Conservation (phyloP, 495 filamentous ascomycete species). For the Aspergillus leporis region DNA sequence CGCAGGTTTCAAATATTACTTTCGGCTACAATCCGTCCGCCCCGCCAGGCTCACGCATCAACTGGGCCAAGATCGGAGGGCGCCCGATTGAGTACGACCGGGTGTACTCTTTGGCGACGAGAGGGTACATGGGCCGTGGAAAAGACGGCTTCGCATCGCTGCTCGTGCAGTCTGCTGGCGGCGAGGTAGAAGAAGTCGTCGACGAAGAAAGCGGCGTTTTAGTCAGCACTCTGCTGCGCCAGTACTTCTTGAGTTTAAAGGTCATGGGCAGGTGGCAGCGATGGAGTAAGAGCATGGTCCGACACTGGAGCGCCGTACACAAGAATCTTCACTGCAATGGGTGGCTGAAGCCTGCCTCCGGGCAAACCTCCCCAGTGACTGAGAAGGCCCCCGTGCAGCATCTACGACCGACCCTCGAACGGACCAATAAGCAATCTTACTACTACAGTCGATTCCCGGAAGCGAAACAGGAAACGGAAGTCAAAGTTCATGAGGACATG, state of each 20-base stretch:
- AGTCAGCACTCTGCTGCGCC: constrained; percentile 79
- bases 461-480: constrained; percentile 18
- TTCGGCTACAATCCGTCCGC: constrained; percentile 66
- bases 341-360: constrained; percentile 38
- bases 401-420: constrained; percentile 26
- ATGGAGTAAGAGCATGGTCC: constrained; percentile 57
- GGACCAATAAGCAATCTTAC: constrained; percentile 29
- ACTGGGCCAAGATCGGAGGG: constrained; percentile 58
- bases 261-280: constrained; percentile 73
- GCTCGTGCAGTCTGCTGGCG: constrained; percentile 67
- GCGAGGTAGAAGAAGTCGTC: constrained; percentile 72
- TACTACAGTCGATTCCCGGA: constrained; percentile 47
- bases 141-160: constrained; percentile 83
- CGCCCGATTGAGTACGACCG: constrained; percentile 58
- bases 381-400: constrained; percentile 30
- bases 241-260: constrained; percentile 85
- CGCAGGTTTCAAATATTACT: constrained; percentile 79
- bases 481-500: constrained; percentile 35
- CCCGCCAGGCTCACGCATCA: constrained; percentile 61
- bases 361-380: constrained; percentile 23
- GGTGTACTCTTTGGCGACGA: constrained; percentile 68
- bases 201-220: constrained; percentile 83
- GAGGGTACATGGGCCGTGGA: constrained; percentile 83
- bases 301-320: constrained; percentile 65
- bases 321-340: constrained; percentile 48